Conservation (phyloP, 257 asterid species). For the Solanum appendiculatum region DNA sequence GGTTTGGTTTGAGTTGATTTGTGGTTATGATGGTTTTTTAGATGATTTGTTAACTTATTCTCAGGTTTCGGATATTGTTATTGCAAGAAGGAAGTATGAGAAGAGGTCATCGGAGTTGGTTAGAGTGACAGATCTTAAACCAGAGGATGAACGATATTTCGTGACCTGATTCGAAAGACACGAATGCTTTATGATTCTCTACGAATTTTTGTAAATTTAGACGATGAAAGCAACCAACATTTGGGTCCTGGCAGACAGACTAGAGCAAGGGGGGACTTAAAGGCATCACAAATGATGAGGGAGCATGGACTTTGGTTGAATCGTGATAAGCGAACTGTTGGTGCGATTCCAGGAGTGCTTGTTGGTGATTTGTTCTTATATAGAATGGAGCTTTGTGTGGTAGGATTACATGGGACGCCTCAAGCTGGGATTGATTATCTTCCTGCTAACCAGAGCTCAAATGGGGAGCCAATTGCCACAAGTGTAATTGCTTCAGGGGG, state of each 20-base stretch:
- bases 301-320: constrained; percentile 54
- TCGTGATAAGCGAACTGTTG: constrained; percentile 75
- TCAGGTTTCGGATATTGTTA: constrained; percentile 23
- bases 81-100: constrained; percentile 23
- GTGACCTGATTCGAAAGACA: constrained; percentile 8
- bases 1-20: not conserved
- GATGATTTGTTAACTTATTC: not conserved
- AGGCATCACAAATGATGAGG: constrained; percentile 27
- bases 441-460: constrained; percentile 61
- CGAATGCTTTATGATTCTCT: constrained; percentile 13
- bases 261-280: constrained; percentile 5
- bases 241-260: not conserved
- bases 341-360: constrained; percentile 57
- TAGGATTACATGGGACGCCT: constrained; percentile 79
- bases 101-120: constrained; percentile 47
- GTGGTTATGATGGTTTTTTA: not conserved
- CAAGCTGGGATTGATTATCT: constrained; percentile 95
- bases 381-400: constrained; percentile 74
- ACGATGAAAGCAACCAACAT: constrained; percentile 7
- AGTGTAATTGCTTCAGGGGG: constrained; percentile 90
- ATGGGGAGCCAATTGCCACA: constrained; percentile 85
- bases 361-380: constrained; percentile 78
- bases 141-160: constrained; percentile 11
- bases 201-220: not conserved
- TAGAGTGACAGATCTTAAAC: constrained; percentile 28